Evolutionary conservation across 495 filamentous ascomycete species (phyloP).

Genomic region (Entonaema liquescens): DNA sequence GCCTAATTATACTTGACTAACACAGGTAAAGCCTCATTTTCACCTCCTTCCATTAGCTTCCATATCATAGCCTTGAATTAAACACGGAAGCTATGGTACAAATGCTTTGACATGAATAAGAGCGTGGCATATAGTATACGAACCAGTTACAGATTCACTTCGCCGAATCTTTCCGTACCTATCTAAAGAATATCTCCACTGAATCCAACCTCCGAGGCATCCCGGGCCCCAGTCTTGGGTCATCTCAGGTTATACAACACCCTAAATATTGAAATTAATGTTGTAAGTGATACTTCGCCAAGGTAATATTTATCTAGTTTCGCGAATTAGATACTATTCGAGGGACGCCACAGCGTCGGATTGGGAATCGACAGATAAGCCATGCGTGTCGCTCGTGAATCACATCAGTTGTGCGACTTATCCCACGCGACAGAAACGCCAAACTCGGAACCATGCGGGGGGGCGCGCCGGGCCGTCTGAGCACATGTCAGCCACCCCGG

Average conservation of each 20-base stretch:
- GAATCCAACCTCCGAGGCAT: background rate
- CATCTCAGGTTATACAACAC: constrained; percentile 18
- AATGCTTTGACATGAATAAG: background rate
- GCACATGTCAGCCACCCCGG: constrained; percentile 48
- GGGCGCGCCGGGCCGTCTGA: background rate
- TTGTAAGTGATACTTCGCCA: background rate
- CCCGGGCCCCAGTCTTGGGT: background rate
- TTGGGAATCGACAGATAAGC: background rate
- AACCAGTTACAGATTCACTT: background rate
- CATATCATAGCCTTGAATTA: background rate
- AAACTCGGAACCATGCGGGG: constrained; percentile 9
- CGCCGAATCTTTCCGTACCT: background rate
- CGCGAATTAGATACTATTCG: constrained; percentile 7
- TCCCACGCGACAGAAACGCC: constrained; percentile 14
- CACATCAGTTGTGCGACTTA: constrained; percentile 21
- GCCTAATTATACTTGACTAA: background rate
- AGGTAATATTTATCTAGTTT: background rate
- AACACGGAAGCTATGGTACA: background rate
- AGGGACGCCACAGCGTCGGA: constrained; percentile 3
- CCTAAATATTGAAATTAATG: constrained; percentile 2
- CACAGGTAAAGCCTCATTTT: background rate
- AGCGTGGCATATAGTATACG: background rate
- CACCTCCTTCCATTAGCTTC: background rate
- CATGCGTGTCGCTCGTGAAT: background rate
- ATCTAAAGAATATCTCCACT: background rate